Base-by-base conservation (phyloP, 2,329 filamentous ascomycete genomes). In the Fusarium torreyae region DNA sequence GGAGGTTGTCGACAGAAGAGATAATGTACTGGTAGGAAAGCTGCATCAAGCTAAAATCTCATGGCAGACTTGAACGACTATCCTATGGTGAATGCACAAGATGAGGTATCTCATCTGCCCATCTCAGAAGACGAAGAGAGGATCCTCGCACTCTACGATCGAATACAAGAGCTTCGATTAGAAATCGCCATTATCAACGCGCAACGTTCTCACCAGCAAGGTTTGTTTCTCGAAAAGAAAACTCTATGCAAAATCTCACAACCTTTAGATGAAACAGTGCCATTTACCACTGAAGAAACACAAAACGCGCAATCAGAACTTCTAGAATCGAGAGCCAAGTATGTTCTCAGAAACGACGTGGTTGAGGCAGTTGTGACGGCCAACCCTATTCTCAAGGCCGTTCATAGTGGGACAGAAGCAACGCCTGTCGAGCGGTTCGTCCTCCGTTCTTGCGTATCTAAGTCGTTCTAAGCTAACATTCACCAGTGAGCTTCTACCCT, bases 371-470 rank as follows among this genome's bases (percentile, higher is more conserved):
- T 93, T 54, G 80, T 96, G 69, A 88, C 89, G 71, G 89, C 90
- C 58, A 91, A 93, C 73, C 93, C 94, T 9, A 89, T 92, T 40
- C 82, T 97, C 59, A 93, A 92, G 74, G 91, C 93, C 8, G 89
- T 95, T 39, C 92, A 97, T 77, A 83, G 87, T 63, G 89, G 89
- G 43, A 87, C 86, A 14, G 85, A 88, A 63, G 86, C 88, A 18
- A 87, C 88, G 3, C 87, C 88, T 44, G 83, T 90, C 53, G 92
- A 96, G 80, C 87, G 89, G 92, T 93, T 84, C 39, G 78, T 64
- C 17, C 26, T 24, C 33, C 28, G 5, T 31, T 51, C n/a, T 4
- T 10, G 18, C 17, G 28, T 3, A 20, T 28, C 24, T 28, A n/a
- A 11, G n/a, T 31, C 13, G 14, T 18, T 31, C 13, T 36, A 17